Evolutionary conservation across 2,329 filamentous ascomycete genomes (phyloP).

Genomic region (Chaetothyriales sp.): DNA sequence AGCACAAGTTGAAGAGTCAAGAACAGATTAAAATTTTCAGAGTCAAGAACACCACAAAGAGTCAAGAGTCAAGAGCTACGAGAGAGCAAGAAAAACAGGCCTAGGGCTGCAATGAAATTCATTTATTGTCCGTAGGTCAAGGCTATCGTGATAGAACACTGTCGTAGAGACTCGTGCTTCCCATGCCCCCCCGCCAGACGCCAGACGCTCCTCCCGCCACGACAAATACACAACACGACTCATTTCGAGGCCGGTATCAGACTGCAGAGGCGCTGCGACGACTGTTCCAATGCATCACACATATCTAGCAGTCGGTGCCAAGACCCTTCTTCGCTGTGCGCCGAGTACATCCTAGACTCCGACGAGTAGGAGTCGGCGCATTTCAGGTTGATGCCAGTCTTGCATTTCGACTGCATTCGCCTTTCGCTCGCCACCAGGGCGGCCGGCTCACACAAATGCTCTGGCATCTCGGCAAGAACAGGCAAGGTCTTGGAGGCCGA

Average conservation of each 20-base stretch:
- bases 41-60: background rate
- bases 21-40: no score
- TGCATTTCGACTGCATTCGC: background rate
- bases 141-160: background rate
- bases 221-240: background rate
- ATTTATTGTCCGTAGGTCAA: background rate
- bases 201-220: background rate
- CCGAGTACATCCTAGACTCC: background rate
- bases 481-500: conserved; percentile 5
- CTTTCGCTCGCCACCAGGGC: background rate
- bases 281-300: background rate
- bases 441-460: background rate
- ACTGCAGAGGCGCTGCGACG: background rate
- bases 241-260: background rate
- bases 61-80: no score
- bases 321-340: background rate
- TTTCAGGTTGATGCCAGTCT: background rate
- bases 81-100: background rate
- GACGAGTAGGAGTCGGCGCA: background rate
- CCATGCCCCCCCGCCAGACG: background rate
- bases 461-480: background rate
- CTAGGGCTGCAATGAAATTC: background rate
- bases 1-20: no score
- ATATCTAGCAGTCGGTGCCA: background rate
- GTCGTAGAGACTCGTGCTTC: background rate